Percentiles rank a stretch among this genome's conserved stretches.
Evolutionary conservation across 2,329 filamentous ascomycete species (phyloP).

Genomic region (Penicillium griseofulvum): DNA sequence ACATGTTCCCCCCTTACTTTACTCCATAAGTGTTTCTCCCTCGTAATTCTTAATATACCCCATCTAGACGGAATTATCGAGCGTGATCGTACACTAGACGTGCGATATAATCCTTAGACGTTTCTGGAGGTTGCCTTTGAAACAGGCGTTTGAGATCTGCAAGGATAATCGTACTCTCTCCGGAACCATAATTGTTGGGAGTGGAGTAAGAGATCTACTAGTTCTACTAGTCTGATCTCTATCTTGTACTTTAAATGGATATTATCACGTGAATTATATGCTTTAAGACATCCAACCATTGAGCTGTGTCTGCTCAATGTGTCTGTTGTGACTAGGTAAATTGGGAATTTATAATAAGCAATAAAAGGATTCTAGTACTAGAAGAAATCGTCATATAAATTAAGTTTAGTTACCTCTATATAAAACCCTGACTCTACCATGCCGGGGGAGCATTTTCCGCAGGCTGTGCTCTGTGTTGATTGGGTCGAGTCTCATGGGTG

Average conservation of each 20-base stretch:
- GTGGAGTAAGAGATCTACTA: background rate
- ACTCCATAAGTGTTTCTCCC: constrained; percentile 87
- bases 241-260: background rate
- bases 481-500: constrained; percentile 18
- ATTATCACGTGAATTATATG: background rate
- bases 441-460: no score
- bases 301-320: background rate
- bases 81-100: constrained; percentile 90
- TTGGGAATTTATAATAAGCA: background rate
- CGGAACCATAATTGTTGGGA: constrained; percentile 79
- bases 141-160: constrained; percentile 97
- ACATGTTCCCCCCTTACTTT: background rate
- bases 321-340: background rate
- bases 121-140: constrained; percentile 96
- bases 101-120: constrained; percentile 99
- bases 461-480: background rate
- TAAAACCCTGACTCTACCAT: background rate
- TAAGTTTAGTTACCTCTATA: background rate
- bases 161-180: constrained; percentile 86
- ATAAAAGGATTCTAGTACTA: background rate
- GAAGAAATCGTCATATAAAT: no score
- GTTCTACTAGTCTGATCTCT: background rate
- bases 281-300: background rate
- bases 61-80: constrained; percentile 92
- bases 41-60: constrained; percentile 99